These are phyloP conservation scores for Metschnikowia peoriensis DNA, from an alignment of 805 yeast genomes.

Conservation along the genomic window DNA sequence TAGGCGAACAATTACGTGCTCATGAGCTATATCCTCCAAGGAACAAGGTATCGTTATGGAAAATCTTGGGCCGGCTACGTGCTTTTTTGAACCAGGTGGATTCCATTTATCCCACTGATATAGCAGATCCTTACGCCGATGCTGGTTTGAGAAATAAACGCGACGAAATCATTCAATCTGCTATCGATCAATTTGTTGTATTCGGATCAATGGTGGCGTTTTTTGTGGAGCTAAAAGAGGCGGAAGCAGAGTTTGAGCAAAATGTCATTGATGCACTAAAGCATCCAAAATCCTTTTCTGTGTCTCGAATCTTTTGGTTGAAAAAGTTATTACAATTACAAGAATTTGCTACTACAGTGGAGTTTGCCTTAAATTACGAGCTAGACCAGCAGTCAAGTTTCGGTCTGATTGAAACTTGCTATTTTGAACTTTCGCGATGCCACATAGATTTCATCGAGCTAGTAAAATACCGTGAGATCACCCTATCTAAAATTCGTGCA, in stretches of 20 bases:
- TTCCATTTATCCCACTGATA: not conserved
- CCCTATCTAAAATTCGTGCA: slow-evolving; percentile 3
- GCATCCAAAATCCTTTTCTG: not conserved
- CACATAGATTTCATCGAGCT: slow-evolving; percentile 11
- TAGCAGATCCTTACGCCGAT: not conserved
- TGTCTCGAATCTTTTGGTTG: slow-evolving; percentile 12
- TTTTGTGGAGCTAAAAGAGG: not conserved
- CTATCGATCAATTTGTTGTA: not conserved
- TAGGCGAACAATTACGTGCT: slow-evolving; percentile 3
- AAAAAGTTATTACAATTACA: slow-evolving; percentile 14
- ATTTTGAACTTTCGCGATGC: slow-evolving; percentile 17
- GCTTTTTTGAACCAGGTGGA: not conserved
- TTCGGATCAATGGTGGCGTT: not conserved
- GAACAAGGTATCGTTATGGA: not conserved
- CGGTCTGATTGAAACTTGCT: slow-evolving; percentile 10
- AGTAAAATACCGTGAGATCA: slow-evolving; percentile 6
- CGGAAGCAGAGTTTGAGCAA: not conserved
- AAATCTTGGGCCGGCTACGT: not conserved
- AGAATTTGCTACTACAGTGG: slow-evolving; percentile 8
- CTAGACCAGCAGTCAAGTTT: not conserved
- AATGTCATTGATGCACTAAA: not conserved
- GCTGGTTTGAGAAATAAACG: not conserved
- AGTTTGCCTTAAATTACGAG: slow-evolving; percentile 5
- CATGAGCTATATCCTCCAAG: slow-evolving; percentile 3
- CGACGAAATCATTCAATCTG: not conserved